These are phyloP conservation scores for Lactarius vividus DNA, from an alignment of 768 basidiomycete genomes.

Conservation along the genomic window DNA sequence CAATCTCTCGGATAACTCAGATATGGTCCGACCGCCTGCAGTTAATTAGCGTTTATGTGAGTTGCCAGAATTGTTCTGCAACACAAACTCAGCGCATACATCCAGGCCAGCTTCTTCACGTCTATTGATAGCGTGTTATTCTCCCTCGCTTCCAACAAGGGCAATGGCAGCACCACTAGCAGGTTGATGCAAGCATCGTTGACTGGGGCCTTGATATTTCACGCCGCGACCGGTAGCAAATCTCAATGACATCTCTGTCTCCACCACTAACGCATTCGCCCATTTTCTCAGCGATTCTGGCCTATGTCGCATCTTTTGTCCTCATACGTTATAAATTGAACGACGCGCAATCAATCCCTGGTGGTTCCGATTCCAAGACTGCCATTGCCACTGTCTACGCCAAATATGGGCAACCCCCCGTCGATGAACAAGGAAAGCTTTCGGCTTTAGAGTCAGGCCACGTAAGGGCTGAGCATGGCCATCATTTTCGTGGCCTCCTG, in stretches of 20 bases:
- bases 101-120: conserved; percentile 23
- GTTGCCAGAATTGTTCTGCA: neutral
- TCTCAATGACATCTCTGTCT: neutral
- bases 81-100: neutral
- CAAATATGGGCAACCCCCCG: neutral
- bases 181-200: conserved; percentile 19
- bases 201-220: conserved; percentile 21
- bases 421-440: neutral
- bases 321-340: conserved; percentile 20
- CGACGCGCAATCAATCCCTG: conserved; percentile 2
- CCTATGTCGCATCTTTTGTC: conserved; percentile 23
- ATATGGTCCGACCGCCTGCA: conserved; percentile 24
- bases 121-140: conserved; percentile 25
- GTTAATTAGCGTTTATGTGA: conserved; percentile 22
- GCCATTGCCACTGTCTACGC: conserved; percentile 1
- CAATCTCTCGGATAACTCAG: conserved; percentile 16
- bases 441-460: conserved; percentile 17
- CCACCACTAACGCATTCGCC: neutral
- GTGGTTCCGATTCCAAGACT: neutral
- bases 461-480: neutral
- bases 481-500: neutral
- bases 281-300: conserved; percentile 18
- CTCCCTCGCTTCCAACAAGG: conserved; percentile 18
- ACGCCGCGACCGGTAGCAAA: conserved; percentile 18
- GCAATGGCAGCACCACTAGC: neutral